Conservation (phyloP, 208 protist genomes). For the Porcisia hertigi region DNA sequence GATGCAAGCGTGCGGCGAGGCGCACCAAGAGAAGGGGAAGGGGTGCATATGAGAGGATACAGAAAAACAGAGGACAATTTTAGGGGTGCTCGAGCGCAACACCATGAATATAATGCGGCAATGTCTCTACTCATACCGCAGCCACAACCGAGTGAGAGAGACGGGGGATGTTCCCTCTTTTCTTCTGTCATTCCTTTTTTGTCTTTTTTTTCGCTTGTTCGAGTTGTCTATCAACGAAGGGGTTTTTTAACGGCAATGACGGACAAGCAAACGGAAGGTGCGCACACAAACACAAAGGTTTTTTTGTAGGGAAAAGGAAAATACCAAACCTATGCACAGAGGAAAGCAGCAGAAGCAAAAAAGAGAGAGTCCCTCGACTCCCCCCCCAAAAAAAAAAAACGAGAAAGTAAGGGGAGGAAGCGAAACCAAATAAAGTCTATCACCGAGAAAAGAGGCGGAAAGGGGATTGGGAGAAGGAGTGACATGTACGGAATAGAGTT, state of each 20-base stretch:
- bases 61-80: neutral
- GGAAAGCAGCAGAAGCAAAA: neutral
- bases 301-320: slow-evolving; percentile 15
- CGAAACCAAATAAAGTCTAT: neutral
- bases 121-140: neutral
- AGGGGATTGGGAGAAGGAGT: too few species aligned
- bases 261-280: neutral
- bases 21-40: neutral
- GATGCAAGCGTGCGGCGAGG: neutral
- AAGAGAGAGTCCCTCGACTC: neutral
- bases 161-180: neutral
- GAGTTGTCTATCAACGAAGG: neutral
- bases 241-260: neutral
- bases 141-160: neutral
- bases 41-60: neutral
- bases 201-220: neutral
- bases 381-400: neutral
- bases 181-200: slow-evolving; percentile 11
- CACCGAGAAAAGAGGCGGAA: too few species aligned
- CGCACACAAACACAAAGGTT: neutral
- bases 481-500: too few species aligned
- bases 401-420: neutral
- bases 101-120: neutral
- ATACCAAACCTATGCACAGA: neutral
- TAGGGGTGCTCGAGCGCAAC: neutral